Evolutionary conservation across 306 rosid species (phyloP).

Genomic region (Cicer arietinum): DNA sequence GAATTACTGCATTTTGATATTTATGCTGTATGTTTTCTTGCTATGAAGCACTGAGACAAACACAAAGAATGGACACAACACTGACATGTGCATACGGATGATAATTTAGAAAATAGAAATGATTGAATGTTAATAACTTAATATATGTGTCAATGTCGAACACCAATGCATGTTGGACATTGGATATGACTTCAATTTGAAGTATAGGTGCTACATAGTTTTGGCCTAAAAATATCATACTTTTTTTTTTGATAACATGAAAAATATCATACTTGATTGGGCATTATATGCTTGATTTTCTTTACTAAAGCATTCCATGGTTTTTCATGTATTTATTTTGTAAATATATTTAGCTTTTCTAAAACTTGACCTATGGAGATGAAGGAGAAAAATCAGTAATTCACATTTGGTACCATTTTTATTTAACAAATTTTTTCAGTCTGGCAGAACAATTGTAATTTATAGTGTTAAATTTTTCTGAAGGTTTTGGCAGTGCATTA

Average conservation of each 20-base stretch:
- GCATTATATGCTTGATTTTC: neutral
- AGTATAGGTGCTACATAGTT: no score
- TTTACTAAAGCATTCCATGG: neutral
- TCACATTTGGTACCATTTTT: neutral
- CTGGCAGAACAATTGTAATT: constrained; percentile 10
- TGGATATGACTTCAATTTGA: no score
- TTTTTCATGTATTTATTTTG: neutral
- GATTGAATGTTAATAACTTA: no score
- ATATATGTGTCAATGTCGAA: no score
- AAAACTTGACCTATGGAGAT: constrained; percentile 23
- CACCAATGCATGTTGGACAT: no score
- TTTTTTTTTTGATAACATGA: neutral
- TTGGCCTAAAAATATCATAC: no score
- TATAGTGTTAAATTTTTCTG: constrained; percentile 44
- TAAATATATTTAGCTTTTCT: neutral
- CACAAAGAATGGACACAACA: no score
- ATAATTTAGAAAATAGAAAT: no score
- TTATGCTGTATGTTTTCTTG: neutral
- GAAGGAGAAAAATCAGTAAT: neutral
- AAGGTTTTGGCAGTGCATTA: constrained; percentile 93
- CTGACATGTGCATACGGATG: no score
- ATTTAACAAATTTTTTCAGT: neutral
- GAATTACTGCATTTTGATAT: neutral
- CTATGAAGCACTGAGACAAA: no score
- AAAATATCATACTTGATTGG: neutral